These are phyloP conservation scores for Aspergillus hiratsukae DNA, from an alignment of 2,329 filamentous ascomycete genomes.

Conservation along the genomic window DNA sequence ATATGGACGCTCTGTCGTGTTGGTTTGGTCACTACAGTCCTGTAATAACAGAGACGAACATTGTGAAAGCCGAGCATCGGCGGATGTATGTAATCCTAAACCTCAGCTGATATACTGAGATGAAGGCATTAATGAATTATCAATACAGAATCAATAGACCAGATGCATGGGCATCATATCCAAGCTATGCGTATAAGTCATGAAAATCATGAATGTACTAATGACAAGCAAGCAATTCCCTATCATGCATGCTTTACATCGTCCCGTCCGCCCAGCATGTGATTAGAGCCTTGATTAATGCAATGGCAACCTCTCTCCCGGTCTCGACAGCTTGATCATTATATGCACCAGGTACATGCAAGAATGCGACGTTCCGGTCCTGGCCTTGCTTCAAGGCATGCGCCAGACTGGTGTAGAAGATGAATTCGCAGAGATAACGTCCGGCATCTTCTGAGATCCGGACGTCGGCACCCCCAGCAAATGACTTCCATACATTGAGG, in stretches of 20 bases:
- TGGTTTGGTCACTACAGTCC: too few species aligned
- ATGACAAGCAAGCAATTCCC: background rate
- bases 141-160: background rate
- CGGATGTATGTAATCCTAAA: too few species aligned
- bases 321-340: slow-evolving; percentile 44
- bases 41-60: too few species aligned
- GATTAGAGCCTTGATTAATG: slow-evolving; percentile 41
- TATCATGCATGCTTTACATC: background rate
- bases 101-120: background rate
- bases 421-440: slow-evolving; percentile 72
- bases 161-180: background rate
- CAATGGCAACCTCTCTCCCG: slow-evolving; percentile 39
- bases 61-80: too few species aligned
- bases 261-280: slow-evolving; percentile 35
- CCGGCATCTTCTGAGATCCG: slow-evolving; percentile 67
- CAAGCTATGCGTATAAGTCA: background rate
- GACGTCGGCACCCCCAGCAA: slow-evolving; percentile 32
- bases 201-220: background rate
- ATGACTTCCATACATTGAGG: slow-evolving; percentile 30
- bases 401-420: slow-evolving; percentile 66
- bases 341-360: slow-evolving; percentile 65
- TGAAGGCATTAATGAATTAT: background rate
- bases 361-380: slow-evolving; percentile 55
- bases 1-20: too few species aligned
- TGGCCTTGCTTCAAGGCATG: slow-evolving; percentile 26